Conservation (phyloP, 768 basidiomycete species). For the Boletus vinaceobasis region DNA sequence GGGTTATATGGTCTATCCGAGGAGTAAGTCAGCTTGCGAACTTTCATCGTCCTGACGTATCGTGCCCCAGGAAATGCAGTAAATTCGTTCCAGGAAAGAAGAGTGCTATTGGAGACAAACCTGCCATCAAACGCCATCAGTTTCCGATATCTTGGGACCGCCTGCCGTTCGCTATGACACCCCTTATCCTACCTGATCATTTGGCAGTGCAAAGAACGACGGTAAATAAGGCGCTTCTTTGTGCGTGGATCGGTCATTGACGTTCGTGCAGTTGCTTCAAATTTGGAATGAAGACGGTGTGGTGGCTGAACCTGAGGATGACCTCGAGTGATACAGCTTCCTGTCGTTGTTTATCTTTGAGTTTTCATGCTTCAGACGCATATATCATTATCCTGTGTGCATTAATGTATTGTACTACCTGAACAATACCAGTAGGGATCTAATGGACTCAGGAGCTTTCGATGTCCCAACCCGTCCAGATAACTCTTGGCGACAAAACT, state of each 20-base stretch:
- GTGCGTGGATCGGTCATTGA: neutral
- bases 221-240: constrained; percentile 43
- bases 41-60: neutral
- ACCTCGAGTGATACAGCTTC: constrained; percentile 30
- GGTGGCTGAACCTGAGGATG: constrained; percentile 57
- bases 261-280: constrained; percentile 54
- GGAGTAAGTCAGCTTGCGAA: constrained; percentile 57
- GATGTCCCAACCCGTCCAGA: neutral
- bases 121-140: constrained; percentile 61
- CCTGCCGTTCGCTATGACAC: constrained; percentile 59
- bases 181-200: constrained; percentile 63
- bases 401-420: constrained; percentile 28
- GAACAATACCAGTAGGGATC: constrained; percentile 6
- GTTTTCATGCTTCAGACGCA: constrained; percentile 3
- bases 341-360: neutral
- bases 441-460: constrained; percentile 9
- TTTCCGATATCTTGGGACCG: constrained; percentile 69
- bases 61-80: constrained; percentile 71
- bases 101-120: constrained; percentile 81
- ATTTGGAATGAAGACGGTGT: constrained; percentile 84
- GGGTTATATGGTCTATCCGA: constrained; percentile 80
- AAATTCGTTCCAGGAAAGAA: constrained; percentile 91
- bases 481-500: neutral
- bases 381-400: constrained; percentile 28
- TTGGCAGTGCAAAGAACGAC: constrained; percentile 55